Conservation (phyloP, 495 filamentous ascomycete species). For the Penicillium robsamsonii region DNA sequence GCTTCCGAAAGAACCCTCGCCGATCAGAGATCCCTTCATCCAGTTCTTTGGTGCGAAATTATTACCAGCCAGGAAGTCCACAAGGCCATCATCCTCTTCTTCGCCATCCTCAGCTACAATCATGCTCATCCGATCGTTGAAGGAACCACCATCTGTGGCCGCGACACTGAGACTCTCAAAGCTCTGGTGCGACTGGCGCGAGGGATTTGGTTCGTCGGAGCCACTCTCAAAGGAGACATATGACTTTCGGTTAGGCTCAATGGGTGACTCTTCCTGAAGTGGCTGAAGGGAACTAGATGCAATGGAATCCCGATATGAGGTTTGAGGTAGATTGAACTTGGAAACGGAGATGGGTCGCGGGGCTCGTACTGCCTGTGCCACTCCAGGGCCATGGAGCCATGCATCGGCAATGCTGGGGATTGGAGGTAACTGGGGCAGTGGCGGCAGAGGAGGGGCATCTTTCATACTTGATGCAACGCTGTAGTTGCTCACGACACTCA, state of each 20-base stretch:
- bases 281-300: constrained; percentile 84
- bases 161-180: constrained; percentile 76
- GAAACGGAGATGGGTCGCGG: constrained; percentile 63
- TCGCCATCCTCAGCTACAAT: constrained; percentile 76
- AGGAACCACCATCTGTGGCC: constrained; percentile 60
- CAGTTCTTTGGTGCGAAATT: constrained; percentile 94
- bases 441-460: constrained; percentile 49
- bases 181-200: constrained; percentile 59
- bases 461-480: constrained; percentile 88
- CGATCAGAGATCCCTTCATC: constrained; percentile 98
- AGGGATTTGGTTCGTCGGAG: constrained; percentile 72
- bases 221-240: constrained; percentile 93
- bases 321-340: constrained; percentile 55
- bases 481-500: constrained; percentile 90
- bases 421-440: constrained; percentile 62
- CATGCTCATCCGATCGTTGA: constrained; percentile 65
- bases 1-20: constrained; percentile 94
- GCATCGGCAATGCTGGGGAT: constrained; percentile 95
- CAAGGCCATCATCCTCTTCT: constrained; percentile 74
- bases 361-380: constrained; percentile 38
- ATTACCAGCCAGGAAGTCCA: constrained; percentile 83
- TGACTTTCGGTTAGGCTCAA: constrained; percentile 88
- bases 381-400: constrained; percentile 70
- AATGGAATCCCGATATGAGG: constrained; percentile 77
- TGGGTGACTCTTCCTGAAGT: constrained; percentile 86